Evolutionary conservation across 192 early-diverging fungal species (phyloP).

Genomic region (Coemansia sp.): DNA sequence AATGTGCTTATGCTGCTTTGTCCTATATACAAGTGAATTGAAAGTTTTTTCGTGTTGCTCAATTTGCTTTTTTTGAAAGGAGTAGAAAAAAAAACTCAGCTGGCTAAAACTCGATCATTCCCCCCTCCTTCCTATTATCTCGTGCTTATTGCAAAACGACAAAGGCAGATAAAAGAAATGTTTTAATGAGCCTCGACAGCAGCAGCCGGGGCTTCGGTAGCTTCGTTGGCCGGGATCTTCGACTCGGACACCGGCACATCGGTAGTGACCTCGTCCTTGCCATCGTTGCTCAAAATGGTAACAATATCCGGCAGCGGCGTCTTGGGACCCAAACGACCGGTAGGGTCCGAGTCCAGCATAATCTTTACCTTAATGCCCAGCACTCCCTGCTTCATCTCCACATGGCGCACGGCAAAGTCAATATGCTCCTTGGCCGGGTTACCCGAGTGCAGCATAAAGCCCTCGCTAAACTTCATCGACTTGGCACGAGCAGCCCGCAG

Average conservation of each 20-base stretch:
- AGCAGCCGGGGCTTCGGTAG: constrained; percentile 23
- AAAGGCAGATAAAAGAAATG: too few relatives aligned
- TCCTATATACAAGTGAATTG: too few relatives aligned
- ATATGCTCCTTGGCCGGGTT: constrained; percentile 95
- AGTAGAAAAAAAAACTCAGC: too few relatives aligned
- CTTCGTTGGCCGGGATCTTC: constrained; percentile 38
- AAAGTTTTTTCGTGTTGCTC: too few relatives aligned
- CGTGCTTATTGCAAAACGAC: too few relatives aligned
- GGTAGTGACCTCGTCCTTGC: constrained; percentile 79
- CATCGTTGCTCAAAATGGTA: constrained; percentile 80
- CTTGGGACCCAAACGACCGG: constrained; percentile 91
- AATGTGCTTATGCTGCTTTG: too few relatives aligned
- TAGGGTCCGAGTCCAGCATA: constrained; percentile 93
- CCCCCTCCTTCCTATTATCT: too few relatives aligned
- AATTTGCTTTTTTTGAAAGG: too few relatives aligned
- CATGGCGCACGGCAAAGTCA: constrained; percentile 95
- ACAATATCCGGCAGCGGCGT: constrained; percentile 93
- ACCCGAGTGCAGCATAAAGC: constrained; percentile 99
- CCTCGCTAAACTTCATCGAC: constrained; percentile 99
- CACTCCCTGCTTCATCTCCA: constrained; percentile 97
- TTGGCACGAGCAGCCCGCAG: constrained; percentile 99
- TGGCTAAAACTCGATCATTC: too few relatives aligned
- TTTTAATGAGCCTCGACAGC: constrained; percentile 50
- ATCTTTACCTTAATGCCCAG: constrained; percentile 99
- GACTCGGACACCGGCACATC: constrained; percentile 66